Conservation (phyloP, 345 rosid species). For the Reutealis trisperma region DNA sequence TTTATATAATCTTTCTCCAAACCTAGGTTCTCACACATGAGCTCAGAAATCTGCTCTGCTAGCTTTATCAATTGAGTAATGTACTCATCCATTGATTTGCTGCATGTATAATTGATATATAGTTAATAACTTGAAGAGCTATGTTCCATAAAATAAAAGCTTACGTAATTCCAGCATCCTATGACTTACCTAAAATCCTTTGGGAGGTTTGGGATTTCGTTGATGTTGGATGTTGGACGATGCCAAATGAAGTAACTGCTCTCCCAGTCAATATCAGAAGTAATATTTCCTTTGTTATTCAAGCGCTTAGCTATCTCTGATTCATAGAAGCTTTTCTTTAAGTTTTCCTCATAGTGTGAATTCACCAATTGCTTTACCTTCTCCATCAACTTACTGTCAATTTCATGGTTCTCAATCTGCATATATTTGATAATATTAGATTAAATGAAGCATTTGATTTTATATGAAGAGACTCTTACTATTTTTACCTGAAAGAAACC, state of each 20-base stretch:
- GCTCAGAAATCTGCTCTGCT: conserved; percentile 65
- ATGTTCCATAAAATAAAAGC: neutral
- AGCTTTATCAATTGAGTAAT: conserved; percentile 57
- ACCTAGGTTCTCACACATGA: conserved; percentile 80
- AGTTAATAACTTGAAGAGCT: neutral
- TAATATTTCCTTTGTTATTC: conserved; percentile 31
- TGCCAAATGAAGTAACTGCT: conserved; percentile 78
- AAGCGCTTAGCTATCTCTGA: conserved; percentile 64
- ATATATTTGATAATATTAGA: conserved; percentile 3
- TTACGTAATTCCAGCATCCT: neutral
- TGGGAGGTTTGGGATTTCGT: conserved; percentile 54
- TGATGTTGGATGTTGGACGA: conserved; percentile 62
- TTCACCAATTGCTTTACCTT: conserved; percentile 72
- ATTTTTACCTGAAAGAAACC: conserved; percentile 74
- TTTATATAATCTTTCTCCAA: conserved; percentile 54
- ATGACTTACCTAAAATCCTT: conserved; percentile 58
- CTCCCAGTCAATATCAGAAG: conserved; percentile 77
- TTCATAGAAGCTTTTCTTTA: conserved; percentile 63
- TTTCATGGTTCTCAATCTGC: conserved; percentile 86
- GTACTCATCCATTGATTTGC: conserved; percentile 75
- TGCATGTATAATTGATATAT: conserved; percentile 28
- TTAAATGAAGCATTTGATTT: too few species aligned
- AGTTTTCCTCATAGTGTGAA: conserved; percentile 60
- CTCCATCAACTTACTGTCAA: conserved; percentile 66
- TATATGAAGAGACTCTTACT: neutral